phyloP scores from a whole-genome alignment of 1,284 basidiomycete species.

The Leccinum griseonigrum region DNA sequence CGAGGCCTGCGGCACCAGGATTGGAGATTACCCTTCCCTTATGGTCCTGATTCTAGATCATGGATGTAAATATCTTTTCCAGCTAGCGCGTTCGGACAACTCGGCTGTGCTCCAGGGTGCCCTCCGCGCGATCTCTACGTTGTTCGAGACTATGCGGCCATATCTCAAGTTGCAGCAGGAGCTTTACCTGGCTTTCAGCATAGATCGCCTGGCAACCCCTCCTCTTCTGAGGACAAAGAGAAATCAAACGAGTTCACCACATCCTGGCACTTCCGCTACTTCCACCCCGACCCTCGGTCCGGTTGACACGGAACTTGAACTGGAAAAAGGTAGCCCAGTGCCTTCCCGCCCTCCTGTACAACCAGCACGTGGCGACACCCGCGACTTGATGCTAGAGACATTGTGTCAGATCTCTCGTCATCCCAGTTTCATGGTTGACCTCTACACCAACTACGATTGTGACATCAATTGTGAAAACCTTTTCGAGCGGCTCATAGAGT shows the following conservation, averaged over 20 bases:
- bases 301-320: slow-evolving; percentile 43
- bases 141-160: slow-evolving; percentile 86
- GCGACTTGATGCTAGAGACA: slow-evolving; percentile 90
- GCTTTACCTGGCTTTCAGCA: slow-evolving; percentile 89
- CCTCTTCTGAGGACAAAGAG: slow-evolving; percentile 31
- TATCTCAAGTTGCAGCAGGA: slow-evolving; percentile 97
- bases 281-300: slow-evolving; percentile 47
- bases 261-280: slow-evolving; percentile 54
- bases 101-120: slow-evolving; percentile 75
- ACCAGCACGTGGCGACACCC: slow-evolving; percentile 84
- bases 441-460: slow-evolving; percentile 97
- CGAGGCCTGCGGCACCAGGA: slow-evolving; percentile 77
- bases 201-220: slow-evolving; percentile 82
- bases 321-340: slow-evolving; percentile 49
- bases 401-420: slow-evolving; percentile 78
- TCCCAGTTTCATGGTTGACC: slow-evolving; percentile 90
- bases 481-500: slow-evolving; percentile 89
- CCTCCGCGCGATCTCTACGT: slow-evolving; percentile 82
- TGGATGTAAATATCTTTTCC: slow-evolving; percentile 95
- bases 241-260: slow-evolving; percentile 43
- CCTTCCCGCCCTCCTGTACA: slow-evolving; percentile 60
- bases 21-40: slow-evolving; percentile 76
- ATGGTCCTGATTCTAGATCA: slow-evolving; percentile 77
- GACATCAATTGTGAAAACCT: slow-evolving; percentile 96
- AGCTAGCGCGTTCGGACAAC: slow-evolving; percentile 89